Conservation (phyloP, 75 land plant genomes). For the Sequoiadendron giganteum region DNA sequence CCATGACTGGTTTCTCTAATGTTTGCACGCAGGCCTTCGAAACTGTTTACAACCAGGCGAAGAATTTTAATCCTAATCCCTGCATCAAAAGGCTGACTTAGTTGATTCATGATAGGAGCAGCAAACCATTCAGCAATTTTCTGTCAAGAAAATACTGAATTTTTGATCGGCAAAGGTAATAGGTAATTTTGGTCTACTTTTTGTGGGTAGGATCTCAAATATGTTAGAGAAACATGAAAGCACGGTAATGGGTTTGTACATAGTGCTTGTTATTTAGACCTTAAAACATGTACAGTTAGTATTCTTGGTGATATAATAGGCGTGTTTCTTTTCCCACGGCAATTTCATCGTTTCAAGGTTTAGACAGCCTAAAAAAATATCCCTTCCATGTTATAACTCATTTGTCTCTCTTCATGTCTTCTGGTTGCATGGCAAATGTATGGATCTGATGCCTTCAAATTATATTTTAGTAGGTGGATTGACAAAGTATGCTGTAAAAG, state of each 20-base stretch:
- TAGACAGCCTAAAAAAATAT: neutral
- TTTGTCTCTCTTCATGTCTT: neutral
- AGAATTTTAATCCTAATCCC: neutral
- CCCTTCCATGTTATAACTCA: neutral
- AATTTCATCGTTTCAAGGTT: neutral
- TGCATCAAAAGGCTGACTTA: slow-evolving; percentile 4
- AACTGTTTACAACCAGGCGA: slow-evolving; percentile 38
- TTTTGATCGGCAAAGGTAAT: neutral
- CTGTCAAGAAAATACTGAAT: neutral
- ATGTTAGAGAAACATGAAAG: neutral
- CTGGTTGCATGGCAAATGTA: neutral
- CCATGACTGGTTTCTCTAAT: slow-evolving; percentile 73
- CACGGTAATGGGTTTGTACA: neutral
- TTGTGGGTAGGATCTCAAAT: neutral
- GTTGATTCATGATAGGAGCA: neutral
- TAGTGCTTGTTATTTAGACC: neutral
- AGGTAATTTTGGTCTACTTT: neutral
- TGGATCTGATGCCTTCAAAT: neutral
- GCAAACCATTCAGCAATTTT: neutral
- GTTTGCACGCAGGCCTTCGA: slow-evolving; percentile 66
- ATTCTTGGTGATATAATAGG: neutral
- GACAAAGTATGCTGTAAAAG: neutral
- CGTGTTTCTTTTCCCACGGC: neutral
- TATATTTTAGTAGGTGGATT: neutral
- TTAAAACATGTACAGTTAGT: neutral